Conservation (phyloP, 257 asterid species). For the Nicotiana otophora region DNA sequence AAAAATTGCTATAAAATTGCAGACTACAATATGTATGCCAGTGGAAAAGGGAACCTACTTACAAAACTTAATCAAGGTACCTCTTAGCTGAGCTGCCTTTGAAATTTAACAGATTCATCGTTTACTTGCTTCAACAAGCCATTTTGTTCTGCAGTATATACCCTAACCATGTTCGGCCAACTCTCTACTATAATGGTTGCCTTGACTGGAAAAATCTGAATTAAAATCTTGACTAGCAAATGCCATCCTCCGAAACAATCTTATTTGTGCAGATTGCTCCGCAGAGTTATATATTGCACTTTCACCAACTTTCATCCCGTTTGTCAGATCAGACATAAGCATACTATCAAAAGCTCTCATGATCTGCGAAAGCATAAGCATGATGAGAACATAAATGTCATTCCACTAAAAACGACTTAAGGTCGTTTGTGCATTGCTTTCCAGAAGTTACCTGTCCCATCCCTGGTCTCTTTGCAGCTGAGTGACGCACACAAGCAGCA, state of each 20-base stretch:
- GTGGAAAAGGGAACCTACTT: slow-evolving; percentile 23
- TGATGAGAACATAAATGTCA: neutral
- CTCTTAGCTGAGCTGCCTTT: slow-evolving; percentile 16
- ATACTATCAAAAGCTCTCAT: slow-evolving; percentile 72
- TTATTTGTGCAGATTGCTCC: slow-evolving; percentile 75
- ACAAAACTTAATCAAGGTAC: slow-evolving; percentile 19
- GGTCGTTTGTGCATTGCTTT: fast-evolving
- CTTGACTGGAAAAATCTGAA: slow-evolving; percentile 56
- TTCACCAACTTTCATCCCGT: slow-evolving; percentile 86
- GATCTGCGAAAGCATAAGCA: slow-evolving; percentile 35
- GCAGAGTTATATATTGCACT: slow-evolving; percentile 68
- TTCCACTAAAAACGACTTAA: neutral
- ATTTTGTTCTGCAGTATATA: neutral
- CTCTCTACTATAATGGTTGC: slow-evolving; percentile 25
- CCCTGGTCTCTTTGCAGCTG: slow-evolving; percentile 71
- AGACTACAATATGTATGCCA: slow-evolving; percentile 5
- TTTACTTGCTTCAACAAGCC: neutral
- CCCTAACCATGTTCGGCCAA: neutral
- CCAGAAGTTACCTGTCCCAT: slow-evolving; percentile 78
- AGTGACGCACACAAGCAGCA: slow-evolving; percentile 92
- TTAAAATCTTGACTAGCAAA: slow-evolving; percentile 63
- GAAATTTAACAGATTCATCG: neutral
- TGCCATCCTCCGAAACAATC: slow-evolving; percentile 77
- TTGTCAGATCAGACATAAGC: slow-evolving; percentile 59
- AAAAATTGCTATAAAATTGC: slow-evolving; percentile 15